Base-by-base conservation (phyloP, 73 alveolate genomes). In the Stentor roeselii region DNA sequence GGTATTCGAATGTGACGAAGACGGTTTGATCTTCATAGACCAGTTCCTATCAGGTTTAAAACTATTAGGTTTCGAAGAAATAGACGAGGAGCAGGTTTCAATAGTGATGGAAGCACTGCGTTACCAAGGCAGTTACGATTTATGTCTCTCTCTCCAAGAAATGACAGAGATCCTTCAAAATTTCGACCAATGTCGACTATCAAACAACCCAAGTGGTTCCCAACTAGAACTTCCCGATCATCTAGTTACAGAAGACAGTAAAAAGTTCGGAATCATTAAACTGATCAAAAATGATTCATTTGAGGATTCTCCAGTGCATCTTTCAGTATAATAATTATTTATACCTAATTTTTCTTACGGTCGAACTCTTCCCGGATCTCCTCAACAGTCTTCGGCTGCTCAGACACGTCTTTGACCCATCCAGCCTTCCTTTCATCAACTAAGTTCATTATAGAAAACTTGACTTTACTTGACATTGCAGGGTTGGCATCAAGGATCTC, bases 11-110 rank as follows among this genome's bases (percentile, higher is more conserved):
- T 67, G 80, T 67, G 80, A 67, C 2, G 37, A 67, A 30, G 37
- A 67, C 21, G 80, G 80, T 27, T 67, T 67, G 80, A 67, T 67
- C 14, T 67, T 40, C 37, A 36, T 40, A 27, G 80, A n/a, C 14
- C 80, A 67, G 37, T 32, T 67, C 0, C 14, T 67, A 32, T 0
- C 27, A 67, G 80, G 80, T 21, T 32, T 67, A 21, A 67, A 21
- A 21, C 21, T 32, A 27, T n/a, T 67, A 2, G 37, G 37, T 14
- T 21, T 67, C 41, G 2, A 0, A 67, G 41, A 67, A 0, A 67
- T 67, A 30, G 80, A 67, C 2, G 41, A 67, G 11, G 41, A 67
- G 37, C 80, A 67, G 27, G 80, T 34, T 67, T 30, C 34, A 21
- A 21, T n/a, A 30, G 37, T 67, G 21, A 2, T 67, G 21, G 80